These are phyloP conservation scores for Neofusicoccum cordaticola DNA, from an alignment of 2,329 filamentous ascomycete species.

Conservation along the genomic window DNA sequence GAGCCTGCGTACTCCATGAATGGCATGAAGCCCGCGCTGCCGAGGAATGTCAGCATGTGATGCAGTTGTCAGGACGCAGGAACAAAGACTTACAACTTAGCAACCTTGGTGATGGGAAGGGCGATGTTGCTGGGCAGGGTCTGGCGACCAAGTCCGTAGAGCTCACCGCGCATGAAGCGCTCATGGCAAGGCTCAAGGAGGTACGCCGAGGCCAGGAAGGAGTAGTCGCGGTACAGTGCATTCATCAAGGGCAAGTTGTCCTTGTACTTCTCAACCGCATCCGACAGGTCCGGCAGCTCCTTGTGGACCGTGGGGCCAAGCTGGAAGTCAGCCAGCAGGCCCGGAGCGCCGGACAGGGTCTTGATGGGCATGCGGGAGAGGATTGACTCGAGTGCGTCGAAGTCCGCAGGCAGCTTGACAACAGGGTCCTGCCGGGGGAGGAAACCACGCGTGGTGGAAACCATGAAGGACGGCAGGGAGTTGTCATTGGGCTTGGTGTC, in stretches of 20 bases:
- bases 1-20: slow-evolving; percentile 82
- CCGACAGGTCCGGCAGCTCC: slow-evolving; percentile 75
- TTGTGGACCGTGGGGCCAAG: slow-evolving; percentile 72
- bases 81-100: slow-evolving; percentile 69
- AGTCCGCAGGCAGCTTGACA: slow-evolving; percentile 65
- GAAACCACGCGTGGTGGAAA: slow-evolving; percentile 72
- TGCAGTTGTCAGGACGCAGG: neutral
- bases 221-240: slow-evolving; percentile 86
- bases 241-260: slow-evolving; percentile 77
- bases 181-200: slow-evolving; percentile 88
- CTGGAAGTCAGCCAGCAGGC: slow-evolving; percentile 70
- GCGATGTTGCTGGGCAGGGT: slow-evolving; percentile 71
- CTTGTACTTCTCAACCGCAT: slow-evolving; percentile 66
- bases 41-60: neutral
- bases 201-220: slow-evolving; percentile 85
- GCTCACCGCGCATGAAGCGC: slow-evolving; percentile 62
- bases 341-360: slow-evolving; percentile 69
- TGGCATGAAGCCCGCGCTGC: slow-evolving; percentile 71
- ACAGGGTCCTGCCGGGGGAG: slow-evolving; percentile 58
- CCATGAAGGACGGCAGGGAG: slow-evolving; percentile 72
- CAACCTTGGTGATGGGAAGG: slow-evolving; percentile 78
- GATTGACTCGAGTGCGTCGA: slow-evolving; percentile 68
- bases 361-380: slow-evolving; percentile 76
- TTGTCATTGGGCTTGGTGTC: slow-evolving; percentile 62
- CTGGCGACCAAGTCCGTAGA: slow-evolving; percentile 74